Evolutionary conservation across 164 flowering plant genomes (phyloP).

Genomic region (Chimonanthus salicifolius): DNA sequence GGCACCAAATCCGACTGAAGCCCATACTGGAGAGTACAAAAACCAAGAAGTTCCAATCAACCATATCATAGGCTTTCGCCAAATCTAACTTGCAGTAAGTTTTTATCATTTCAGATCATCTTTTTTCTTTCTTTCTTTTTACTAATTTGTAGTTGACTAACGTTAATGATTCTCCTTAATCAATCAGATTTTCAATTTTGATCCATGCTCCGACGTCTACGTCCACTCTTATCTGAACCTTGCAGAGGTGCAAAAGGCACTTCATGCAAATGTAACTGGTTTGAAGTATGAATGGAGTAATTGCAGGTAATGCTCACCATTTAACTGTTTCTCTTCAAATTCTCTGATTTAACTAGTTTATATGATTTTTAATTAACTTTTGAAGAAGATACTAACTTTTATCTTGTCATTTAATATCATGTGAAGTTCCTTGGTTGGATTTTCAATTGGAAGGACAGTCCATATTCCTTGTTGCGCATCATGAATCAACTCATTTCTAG

Average conservation of each 20-base stretch:
- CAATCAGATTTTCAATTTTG: background rate
- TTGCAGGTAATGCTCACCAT: slow-evolving; percentile 17
- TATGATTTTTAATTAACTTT: background rate
- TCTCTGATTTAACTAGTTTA: background rate
- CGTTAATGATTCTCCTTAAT: too few species aligned
- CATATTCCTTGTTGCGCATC: slow-evolving; percentile 24
- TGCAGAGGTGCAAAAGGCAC: slow-evolving; percentile 28
- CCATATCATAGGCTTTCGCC: too few species aligned
- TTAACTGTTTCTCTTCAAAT: background rate
- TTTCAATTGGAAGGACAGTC: slow-evolving; percentile 18
- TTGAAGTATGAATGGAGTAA: slow-evolving; percentile 15
- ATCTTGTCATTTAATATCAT: too few species aligned
- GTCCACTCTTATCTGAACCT: slow-evolving; percentile 23
- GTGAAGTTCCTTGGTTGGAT: background rate
- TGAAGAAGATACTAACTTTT: background rate
- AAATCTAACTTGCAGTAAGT: too few species aligned
- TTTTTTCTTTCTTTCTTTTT: too few species aligned
- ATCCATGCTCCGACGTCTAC: slow-evolving; percentile 28
- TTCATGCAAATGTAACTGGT: slow-evolving; percentile 26
- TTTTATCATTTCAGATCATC: background rate
- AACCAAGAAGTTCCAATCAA: too few species aligned
- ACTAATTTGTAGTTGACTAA: too few species aligned
- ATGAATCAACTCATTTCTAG: slow-evolving; percentile 21
- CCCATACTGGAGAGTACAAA: too few species aligned
- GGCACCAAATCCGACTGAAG: too few species aligned